Evolutionary conservation across 2,329 filamentous ascomycete species (phyloP), one percentile per base, ranked within the genome.

Genomic region (Annulohypoxylon truncatum): DNA sequence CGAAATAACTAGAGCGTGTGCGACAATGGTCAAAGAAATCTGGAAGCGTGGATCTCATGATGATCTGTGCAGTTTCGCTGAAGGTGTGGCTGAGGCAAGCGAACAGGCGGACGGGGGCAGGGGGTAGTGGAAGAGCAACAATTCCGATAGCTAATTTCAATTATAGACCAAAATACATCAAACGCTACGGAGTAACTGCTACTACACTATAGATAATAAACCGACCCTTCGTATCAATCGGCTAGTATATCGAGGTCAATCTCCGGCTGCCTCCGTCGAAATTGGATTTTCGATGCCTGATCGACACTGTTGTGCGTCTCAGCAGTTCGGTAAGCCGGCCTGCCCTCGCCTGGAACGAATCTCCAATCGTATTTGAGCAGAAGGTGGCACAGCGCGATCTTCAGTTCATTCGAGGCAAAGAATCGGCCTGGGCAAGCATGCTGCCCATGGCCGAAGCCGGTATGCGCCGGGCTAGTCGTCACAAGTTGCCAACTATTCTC

Each of bases 361-460:
- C 73, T 69, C 72, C 74, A 77, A 53, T 78, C 76, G 59, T 76
- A 78, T 67, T 78, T 77, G 33, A 78, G 69, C 61, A 78, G 60
- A 24, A 77, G 9, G 44, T 72, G 62, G 52, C 72, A 73, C 29
- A 73, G 57, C 44, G 66, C 66, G 26, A 74, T 71, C 74, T 81
- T 80, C 15, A 80, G 73, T 66, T 80, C 75, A 52, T 78, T 77
- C 7, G 72, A 72, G 1, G 78, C 79, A 71, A 81, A 73, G 64
- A 74, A 74, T 13, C 73, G 62, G 3, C 72, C 73, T 1, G 76
- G 75, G 57, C 76, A 78, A 3, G 80, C 80, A 56, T 82, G 79
- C 38, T 76, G 74, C 4, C 81, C 81, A 65, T 82, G 76, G 4
- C 81, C 81, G 62, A 82, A 83, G 12, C 64, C 62, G 29, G 78